These are phyloP conservation scores for Fusarium lateritium DNA, from an alignment of 2,329 filamentous ascomycete species.

Conservation along the genomic window DNA sequence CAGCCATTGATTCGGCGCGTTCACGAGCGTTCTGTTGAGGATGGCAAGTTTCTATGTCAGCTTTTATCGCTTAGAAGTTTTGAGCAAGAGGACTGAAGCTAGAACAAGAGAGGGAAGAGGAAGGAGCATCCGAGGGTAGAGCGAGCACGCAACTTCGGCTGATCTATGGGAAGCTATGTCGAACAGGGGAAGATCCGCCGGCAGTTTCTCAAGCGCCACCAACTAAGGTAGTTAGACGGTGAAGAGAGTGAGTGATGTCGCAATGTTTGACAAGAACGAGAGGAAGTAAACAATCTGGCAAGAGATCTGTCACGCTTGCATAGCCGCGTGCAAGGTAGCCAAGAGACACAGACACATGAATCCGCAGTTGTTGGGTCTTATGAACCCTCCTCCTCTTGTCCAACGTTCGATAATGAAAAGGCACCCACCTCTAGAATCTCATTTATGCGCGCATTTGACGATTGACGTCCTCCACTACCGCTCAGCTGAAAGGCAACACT, in stretches of 20 bases:
- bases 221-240: background rate
- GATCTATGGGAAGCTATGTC: slow-evolving; percentile 41
- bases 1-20: slow-evolving; percentile 60
- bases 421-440: slow-evolving; percentile 63
- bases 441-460: slow-evolving; percentile 59
- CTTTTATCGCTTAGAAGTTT: background rate
- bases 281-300: background rate
- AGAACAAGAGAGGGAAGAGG: slow-evolving; percentile 3
- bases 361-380: slow-evolving; percentile 1
- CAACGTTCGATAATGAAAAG: background rate
- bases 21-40: slow-evolving; percentile 58
- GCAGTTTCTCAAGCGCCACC: slow-evolving; percentile 34
- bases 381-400: slow-evolving; percentile 13
- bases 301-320: slow-evolving; percentile 1
- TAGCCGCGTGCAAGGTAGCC: slow-evolving; percentile 5
- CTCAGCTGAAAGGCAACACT: slow-evolving; percentile 42
- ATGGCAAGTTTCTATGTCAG: slow-evolving; percentile 21
- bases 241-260: background rate
- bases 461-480: slow-evolving; percentile 37
- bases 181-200: slow-evolving; percentile 24
- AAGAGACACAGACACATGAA: background rate
- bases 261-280: background rate
- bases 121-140: background rate
- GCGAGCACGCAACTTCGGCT: slow-evolving; percentile 38
- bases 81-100: background rate